Evolutionary conservation across 768 basidiomycete species (phyloP).

Genomic region (Naganishia randhawae): DNA sequence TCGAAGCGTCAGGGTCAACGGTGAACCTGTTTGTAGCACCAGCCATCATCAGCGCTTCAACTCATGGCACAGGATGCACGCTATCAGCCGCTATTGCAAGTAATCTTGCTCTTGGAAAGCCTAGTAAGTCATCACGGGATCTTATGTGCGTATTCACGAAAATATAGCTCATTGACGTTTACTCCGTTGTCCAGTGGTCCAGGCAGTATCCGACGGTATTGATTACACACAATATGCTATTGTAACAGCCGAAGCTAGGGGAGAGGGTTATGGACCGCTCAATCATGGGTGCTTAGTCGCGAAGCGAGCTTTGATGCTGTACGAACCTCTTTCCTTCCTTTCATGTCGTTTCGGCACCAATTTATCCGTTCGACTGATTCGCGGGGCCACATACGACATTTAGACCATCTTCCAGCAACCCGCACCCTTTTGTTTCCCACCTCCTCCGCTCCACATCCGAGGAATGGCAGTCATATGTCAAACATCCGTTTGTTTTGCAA

Average conservation of each 20-base stretch:
- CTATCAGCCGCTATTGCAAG: constrained; percentile 77
- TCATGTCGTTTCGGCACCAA: neutral
- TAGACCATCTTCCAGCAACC: constrained; percentile 61
- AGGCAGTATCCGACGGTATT: constrained; percentile 62
- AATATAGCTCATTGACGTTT: neutral
- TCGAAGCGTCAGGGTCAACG: constrained; percentile 14
- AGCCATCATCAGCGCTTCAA: constrained; percentile 59
- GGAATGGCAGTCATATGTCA: constrained; percentile 55
- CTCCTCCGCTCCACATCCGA: constrained; percentile 58
- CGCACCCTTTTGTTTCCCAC: constrained; percentile 65
- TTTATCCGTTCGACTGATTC: neutral
- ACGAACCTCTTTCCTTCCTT: constrained; percentile 46
- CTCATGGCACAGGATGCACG: constrained; percentile 91
- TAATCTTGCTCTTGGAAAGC: constrained; percentile 58
- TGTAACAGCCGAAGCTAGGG: constrained; percentile 63
- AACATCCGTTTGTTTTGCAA: constrained; percentile 77
- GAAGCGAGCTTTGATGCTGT: constrained; percentile 58
- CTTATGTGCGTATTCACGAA: neutral
- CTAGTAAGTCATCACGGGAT: constrained; percentile 50
- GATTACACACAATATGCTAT: constrained; percentile 74
- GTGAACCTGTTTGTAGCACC: constrained; percentile 47
- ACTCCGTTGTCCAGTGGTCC: constrained; percentile 53
- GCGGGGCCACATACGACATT: neutral
- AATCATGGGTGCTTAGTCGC: constrained; percentile 72
- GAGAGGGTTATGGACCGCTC: constrained; percentile 74